Base-by-base conservation (phyloP, 176 grass and related monocot species). In the Lolium rigidum region DNA sequence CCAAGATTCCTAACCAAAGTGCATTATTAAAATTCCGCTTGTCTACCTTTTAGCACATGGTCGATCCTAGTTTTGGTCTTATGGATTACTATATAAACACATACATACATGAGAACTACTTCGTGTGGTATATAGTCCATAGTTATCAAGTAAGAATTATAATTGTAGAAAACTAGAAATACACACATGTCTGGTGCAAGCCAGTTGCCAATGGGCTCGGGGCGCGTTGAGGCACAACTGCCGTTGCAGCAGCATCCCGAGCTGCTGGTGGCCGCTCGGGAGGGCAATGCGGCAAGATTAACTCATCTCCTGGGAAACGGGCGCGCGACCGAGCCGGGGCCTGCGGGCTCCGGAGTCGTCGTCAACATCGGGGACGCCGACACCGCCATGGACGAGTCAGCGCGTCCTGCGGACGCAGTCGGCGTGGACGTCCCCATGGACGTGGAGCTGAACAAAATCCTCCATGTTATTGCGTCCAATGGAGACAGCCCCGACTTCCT, bases 261-360 rank as follows among this genome's bases (percentile, higher is more conserved):
- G 59, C 59, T 62, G 59, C 59, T 62, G 59, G 25, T 62, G 59
- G 59, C 21, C 21, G 59, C 59, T 62, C 59, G 59, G 59, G 59
- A 24, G n/a, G 59, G 59, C n/a, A 9, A 62, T 62, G 3, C 9
- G 59, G 21, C 10, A 24, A 21, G 21, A 25, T 21, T 62, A 25
- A 62, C 21, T 62, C 59, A 11, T 62, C 21, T 62, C 24, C 59
- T 62, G 3, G 59, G 59, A 9, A 25, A 11, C 59, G 59, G 20
- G 18, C 56, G n/a, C 18, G 2, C 20, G 56, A 58, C 20, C 7
- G 18, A 20, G 56, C 56, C 18, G 56, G 56, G 20, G 56, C 20
- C 7, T 9, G 20, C 20, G n/a, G 17, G n/a, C 21, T 10, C 59
- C 9, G 59, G 59, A 11, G 59, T 62, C 21, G 59, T 62, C 59